Percentiles rank a stretch among this genome's conserved stretches.
Evolutionary conservation across 164 flowering plant species (phyloP).

Genomic region (Kingdonia uniflora): DNA sequence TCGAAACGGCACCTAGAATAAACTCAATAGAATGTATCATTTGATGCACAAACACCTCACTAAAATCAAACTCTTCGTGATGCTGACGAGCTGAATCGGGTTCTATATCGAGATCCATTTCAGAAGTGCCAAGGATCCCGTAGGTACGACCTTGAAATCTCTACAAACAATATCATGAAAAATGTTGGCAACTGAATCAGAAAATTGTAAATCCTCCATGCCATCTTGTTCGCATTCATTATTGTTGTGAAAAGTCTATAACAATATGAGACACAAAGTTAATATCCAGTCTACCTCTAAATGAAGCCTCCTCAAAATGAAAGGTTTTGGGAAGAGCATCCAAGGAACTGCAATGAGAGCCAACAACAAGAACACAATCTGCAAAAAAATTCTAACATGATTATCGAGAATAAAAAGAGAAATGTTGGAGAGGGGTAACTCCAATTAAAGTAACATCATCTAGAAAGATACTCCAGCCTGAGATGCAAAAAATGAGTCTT

Average conservation of each 20-base stretch:
- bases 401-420: background rate
- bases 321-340: constrained; percentile 97
- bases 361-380: constrained; percentile 69
- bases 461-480: no score
- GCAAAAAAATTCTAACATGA: constrained; percentile 18
- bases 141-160: constrained; percentile 92
- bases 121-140: constrained; percentile 76
- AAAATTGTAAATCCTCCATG: background rate
- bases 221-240: background rate
- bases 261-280: no score
- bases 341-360: constrained; percentile 92
- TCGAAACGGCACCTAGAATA: constrained; percentile 88
- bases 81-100: constrained; percentile 72
- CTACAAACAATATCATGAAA: constrained; percentile 22
- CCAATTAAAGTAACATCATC: no score
- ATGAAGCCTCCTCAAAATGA: constrained; percentile 66
- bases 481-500: no score
- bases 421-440: no score
- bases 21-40: constrained; percentile 95
- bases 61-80: constrained; percentile 80
- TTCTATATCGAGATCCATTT: constrained; percentile 64
- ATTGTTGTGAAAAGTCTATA: background rate
- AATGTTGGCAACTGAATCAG: no score
- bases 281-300: constrained; percentile 40
- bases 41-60: constrained; percentile 91